These are phyloP conservation scores for bread wheat (Triticum aestivum) DNA, from an alignment of 176 grass and related monocot genomes.

Conservation along the genomic window DNA sequence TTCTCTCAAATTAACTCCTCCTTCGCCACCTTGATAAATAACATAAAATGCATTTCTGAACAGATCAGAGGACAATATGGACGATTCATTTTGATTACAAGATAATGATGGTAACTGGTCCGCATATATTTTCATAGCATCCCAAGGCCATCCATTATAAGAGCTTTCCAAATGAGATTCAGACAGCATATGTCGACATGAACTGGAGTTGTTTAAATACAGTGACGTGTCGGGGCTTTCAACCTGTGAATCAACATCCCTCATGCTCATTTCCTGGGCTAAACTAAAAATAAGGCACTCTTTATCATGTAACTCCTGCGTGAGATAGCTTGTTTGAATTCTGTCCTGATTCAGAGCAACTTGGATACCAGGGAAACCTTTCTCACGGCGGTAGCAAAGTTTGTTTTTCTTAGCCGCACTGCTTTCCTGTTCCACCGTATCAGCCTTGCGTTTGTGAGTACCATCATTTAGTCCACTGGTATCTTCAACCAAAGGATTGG, in stretches of 20 bases:
- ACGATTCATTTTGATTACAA: conserved; percentile 32
- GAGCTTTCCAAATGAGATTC: conserved; percentile 43
- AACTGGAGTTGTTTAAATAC: conserved; percentile 32
- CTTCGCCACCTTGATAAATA: conserved; percentile 69
- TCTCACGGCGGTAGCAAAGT: conserved; percentile 67
- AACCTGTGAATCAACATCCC: conserved; percentile 27
- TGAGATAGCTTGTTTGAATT: conserved; percentile 35
- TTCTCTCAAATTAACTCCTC: conserved; percentile 64
- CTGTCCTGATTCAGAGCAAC: conserved; percentile 58
- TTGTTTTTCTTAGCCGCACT: conserved; percentile 67
- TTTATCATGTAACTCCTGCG: conserved; percentile 25
- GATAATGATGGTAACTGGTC: conserved; percentile 40
- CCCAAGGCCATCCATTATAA: conserved; percentile 71
- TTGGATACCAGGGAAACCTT: conserved; percentile 89
- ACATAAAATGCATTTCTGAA: conserved; percentile 66
- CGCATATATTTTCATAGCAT: conserved; percentile 60
- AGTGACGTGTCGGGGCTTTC: background rate
- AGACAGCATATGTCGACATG: conserved; percentile 40
- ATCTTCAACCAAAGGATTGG: conserved; percentile 31
- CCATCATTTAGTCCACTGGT: conserved; percentile 14
- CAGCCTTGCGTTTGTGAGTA: conserved; percentile 54
- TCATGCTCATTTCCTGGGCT: conserved; percentile 28
- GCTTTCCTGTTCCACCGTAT: conserved; percentile 40
- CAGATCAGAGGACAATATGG: conserved; percentile 55
- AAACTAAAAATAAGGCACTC: conserved; percentile 50